Base-by-base conservation (phyloP, 2,329 filamentous ascomycete species). In the Cladophialophora exuberans region DNA sequence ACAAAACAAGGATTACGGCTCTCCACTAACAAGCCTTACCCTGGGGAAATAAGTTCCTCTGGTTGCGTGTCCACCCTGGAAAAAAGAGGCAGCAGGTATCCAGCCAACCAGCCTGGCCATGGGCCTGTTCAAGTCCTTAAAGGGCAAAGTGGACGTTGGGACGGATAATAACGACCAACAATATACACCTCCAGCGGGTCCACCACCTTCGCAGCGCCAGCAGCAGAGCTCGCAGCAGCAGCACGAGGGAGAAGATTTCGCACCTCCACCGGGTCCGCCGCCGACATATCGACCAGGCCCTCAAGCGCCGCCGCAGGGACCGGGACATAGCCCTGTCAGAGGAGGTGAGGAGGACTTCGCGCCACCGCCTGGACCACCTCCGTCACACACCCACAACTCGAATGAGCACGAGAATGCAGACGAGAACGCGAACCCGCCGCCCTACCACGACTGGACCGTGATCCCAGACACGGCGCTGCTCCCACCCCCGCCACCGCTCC, bases 391-490 rank as follows among this genome's bases (percentile, higher is more conserved):
- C n/a, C n/a, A n/a, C n/a, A n/a, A n/a, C n/a, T n/a, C n/a, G n/a
- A n/a, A n/a, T n/a, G n/a, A n/a, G n/a, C n/a, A n/a, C n/a, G n/a
- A n/a, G n/a, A n/a, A n/a, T n/a, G n/a, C n/a, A n/a, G n/a, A n/a
- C 17, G 43, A 67, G 66, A 53, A 65, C 11, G 15, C 25, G 11
- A 69, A 72, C 20, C 81, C 81, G 11, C 81, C 81, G 15, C 78
- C 80, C 22, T 83, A 84, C 63, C 83, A 85, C 66, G 81, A 84
- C 68, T 86, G 83, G 83, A 78, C 81, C 48, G 73, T 78, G 2
- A 76, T 85, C 3, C 82, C 83, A 4, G 83, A 86, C 63, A 84
- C 76, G 13, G 68, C 81, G 3, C 72, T 78, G n/a, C 74, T 86
- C 7, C 83, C 83, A 2, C 83, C 83, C 23, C 83, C 83, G 1